Conservation (phyloP, 106 monocot species). For the Phalaenopsis equestris region DNA sequence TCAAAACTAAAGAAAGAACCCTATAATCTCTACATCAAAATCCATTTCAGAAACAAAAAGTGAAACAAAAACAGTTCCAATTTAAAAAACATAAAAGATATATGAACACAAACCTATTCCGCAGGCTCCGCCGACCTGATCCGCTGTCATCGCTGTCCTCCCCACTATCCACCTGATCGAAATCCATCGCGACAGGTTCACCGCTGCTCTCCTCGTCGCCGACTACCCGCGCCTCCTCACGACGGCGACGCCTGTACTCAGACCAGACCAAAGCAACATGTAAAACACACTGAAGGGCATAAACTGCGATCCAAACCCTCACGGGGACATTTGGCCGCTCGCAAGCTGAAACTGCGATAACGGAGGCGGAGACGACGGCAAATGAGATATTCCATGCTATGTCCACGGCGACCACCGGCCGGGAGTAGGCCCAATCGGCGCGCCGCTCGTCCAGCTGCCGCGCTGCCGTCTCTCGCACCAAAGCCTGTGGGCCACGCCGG, state of each 20-base stretch:
- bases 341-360: slow-evolving; percentile 28
- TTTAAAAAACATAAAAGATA: background rate
- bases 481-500: slow-evolving; percentile 38
- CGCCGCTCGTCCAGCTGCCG: slow-evolving; percentile 69
- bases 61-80: background rate
- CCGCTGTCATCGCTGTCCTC: slow-evolving; percentile 26
- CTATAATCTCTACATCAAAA: background rate
- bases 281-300: slow-evolving; percentile 63
- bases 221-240: slow-evolving; percentile 9
- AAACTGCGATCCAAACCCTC: slow-evolving; percentile 62
- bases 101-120: slow-evolving; percentile 17
- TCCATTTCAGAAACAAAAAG: background rate
- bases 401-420: slow-evolving; percentile 72
- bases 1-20: background rate
- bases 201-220: background rate
- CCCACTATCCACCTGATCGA: slow-evolving; percentile 23
- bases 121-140: background rate
- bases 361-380: slow-evolving; percentile 26
- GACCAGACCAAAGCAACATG: slow-evolving; percentile 73
- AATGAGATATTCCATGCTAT: slow-evolving; percentile 79
- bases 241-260: slow-evolving; percentile 47
- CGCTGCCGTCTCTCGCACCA: slow-evolving; percentile 75
- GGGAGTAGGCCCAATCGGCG: slow-evolving; percentile 76
- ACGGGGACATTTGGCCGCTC: slow-evolving; percentile 54
- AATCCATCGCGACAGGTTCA: background rate